Base-by-base conservation (phyloP, 2,329 filamentous ascomycete species). In the Beauveria sp. region DNA sequence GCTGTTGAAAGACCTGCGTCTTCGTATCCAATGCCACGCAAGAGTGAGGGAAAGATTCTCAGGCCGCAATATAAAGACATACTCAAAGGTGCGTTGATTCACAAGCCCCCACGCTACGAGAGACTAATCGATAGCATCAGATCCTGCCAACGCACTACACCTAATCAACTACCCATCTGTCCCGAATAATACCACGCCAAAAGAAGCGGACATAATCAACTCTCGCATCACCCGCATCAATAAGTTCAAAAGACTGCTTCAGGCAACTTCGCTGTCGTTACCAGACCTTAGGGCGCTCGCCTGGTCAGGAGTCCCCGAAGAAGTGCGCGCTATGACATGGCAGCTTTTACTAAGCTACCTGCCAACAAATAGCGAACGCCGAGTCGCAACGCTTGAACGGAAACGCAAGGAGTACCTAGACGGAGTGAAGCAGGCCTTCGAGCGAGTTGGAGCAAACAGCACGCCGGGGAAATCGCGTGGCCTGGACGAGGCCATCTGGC, bases 251-350 rank as follows among this genome's bases (percentile, higher is more conserved):
- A 89, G 89, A 68, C 90, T 99, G 57, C 80, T 99, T 7, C 94
- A 99, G 76, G 86, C 93, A 24, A 96, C 91, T 46, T 92, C 90
- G 1, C 94, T 99, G 67, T 88, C 91, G 2, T 76, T 97, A 2
- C 79, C 88, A 20, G 93, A 97, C 58, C 80, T 99, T 26, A 85
- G 94, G 64, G 82, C 91, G 62, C 80, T 92, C 37, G 92, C 94
- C 34, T 99, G 96, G 94, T 94, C 92, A 57, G 94, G 94, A 14
- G 84, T 97, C 41, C 96, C 94, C 0, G 88, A 91, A 68, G 96
- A 99, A 77, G 92, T 99, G 20, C 90, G 96, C 61, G 91, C 94
- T 55, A 97, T 99, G 89, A 94, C 93, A n/a, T 99, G 94, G 94
- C 92, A 97, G 74, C 81, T 99, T 26, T 81, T 99, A 22, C 84